Evolutionary conservation across 202 grass and related monocot species (phyloP).

Genomic region (Carex arenaria): DNA sequence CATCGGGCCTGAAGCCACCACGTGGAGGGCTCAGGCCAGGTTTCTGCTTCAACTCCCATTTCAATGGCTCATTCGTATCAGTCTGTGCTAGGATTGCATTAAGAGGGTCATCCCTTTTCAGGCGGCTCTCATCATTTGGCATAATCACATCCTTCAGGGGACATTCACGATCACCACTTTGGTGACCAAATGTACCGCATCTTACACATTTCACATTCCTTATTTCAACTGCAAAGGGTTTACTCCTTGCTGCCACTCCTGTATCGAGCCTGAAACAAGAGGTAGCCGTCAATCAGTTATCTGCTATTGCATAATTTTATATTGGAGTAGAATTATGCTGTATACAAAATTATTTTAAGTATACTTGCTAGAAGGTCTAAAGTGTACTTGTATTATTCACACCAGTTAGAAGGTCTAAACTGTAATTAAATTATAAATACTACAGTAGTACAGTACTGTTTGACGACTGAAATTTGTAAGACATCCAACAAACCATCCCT

Average conservation of each 20-base stretch:
- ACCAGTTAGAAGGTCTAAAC: neutral
- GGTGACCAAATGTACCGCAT: slow-evolving; percentile 81
- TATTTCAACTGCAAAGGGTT: slow-evolving; percentile 91
- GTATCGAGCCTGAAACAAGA: slow-evolving; percentile 62
- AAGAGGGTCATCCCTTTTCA: slow-evolving; percentile 98
- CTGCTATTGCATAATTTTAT: neutral
- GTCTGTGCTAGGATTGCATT: slow-evolving; percentile 84
- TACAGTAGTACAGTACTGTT: neutral
- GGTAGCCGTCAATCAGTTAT: neutral
- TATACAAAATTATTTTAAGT: neutral
- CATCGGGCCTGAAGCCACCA: slow-evolving; percentile 76
- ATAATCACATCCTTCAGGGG: slow-evolving; percentile 90
- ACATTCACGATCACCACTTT: slow-evolving; percentile 92
- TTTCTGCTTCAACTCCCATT: slow-evolving; percentile 97
- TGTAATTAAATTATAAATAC: neutral
- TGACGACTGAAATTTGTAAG: neutral
- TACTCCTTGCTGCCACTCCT: slow-evolving; percentile 71
- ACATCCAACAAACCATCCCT: neutral
- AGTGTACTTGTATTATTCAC: neutral
- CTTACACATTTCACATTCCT: slow-evolving; percentile 95
- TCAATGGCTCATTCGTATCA: slow-evolving; percentile 80
- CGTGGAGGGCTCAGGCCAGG: slow-evolving; percentile 92
- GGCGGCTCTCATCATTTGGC: slow-evolving; percentile 91
- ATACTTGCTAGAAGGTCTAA: neutral
- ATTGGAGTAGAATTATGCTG: neutral